Base-by-base conservation (phyloP, 305 asterid genomes). In the Solanum hybrid region DNA sequence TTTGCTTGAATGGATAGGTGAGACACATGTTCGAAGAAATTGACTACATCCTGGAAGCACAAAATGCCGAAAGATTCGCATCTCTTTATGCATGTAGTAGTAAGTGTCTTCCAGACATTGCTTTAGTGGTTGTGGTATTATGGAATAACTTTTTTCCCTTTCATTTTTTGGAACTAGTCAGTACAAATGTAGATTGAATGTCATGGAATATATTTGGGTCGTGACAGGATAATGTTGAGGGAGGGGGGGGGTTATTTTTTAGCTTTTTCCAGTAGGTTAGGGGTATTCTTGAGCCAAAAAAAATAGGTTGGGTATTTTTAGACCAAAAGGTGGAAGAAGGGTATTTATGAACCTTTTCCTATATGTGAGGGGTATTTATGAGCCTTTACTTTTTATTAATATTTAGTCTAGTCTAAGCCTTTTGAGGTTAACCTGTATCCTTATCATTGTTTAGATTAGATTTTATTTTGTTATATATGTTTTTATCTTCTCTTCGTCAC, bases 11-110 rank as follows among this genome's bases (percentile, higher is more conserved):
- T 93, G 92, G 92, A 91, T 89, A 97, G 99, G 98, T 97, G 93
- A 95, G 99, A 87, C 99, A 95, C 89, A 97, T 97, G 99, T 97
- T 97, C 73, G 95, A 97, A 78, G 99, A 97, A 95, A 97, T 97
- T 92, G 99, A 97, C 93, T 97, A 97, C 93, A 93, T 96, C 89
- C 91, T 96, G 95, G 99, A 97, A 94, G 99, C 97, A 90, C 95
- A 96, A 92, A 96, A 97, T 92, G 98, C 99, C 82, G 99, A 96
- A 94, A 98, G 99, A 87, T 97, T 97, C 89, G 98, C 98, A 81
- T 89, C 93, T 90, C 96, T 97, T 79, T 97, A 95, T 91, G 97
- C 96, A 89, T 42, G 73, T 80, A 87, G 91, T 51, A 24, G 99
- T 97, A 93, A 91, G 98, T 94, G 82, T 75, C 86, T 89, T 87